Base-by-base conservation (phyloP, 2,329 filamentous ascomycete genomes). In the Clathrospora elynae region DNA sequence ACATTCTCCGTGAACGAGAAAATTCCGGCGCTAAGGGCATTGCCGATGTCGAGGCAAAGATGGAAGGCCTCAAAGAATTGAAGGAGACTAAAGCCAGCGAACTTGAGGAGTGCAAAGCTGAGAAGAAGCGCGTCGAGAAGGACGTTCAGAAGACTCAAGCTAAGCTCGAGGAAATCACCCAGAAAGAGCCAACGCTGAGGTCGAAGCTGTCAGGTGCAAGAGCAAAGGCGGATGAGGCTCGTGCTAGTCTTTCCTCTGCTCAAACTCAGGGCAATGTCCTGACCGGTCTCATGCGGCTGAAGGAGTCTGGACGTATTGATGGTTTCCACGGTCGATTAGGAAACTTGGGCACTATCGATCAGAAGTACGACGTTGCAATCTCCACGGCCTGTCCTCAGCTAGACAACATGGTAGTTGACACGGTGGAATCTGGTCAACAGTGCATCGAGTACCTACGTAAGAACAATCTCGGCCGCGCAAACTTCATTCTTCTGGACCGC, bases 381-480 rank as follows among this genome's bases (percentile, higher is more conserved):
- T 99, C 95, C 0, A 99, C 93, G 0, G 95, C 93, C 8, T 97
- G 93, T 57, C 85, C 88, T 31, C 81, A 87, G 2, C 81, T 99
- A 7, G 90, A 99, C 71, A 96, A 97, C 65, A 91, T 99, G 71
- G 92, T 99, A 7, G 95, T 95, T 0, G 93, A 97, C 61, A 91
- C 89, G 1, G 92, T 97, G 10, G 93, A 97, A 61, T 88, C 90
- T 45, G 93, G 91, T 53, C 93, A 99, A 71, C 91, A 97, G 68
- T 99, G 95, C 70, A 97, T 99, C 52, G 93, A 97, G 65, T 93
- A 99, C 64, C 79, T 99, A 9, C 85, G 93, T 42, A 99, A 97
- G 77, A 99, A 96, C 61, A 96, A 96, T 57, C 84, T 99, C 3
- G 93, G 93, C 9, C 85, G 95, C 59, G 93, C 91, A 46, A 96